Conservation (phyloP, 2,329 filamentous ascomycete genomes). For the Arthroderma sp. region DNA sequence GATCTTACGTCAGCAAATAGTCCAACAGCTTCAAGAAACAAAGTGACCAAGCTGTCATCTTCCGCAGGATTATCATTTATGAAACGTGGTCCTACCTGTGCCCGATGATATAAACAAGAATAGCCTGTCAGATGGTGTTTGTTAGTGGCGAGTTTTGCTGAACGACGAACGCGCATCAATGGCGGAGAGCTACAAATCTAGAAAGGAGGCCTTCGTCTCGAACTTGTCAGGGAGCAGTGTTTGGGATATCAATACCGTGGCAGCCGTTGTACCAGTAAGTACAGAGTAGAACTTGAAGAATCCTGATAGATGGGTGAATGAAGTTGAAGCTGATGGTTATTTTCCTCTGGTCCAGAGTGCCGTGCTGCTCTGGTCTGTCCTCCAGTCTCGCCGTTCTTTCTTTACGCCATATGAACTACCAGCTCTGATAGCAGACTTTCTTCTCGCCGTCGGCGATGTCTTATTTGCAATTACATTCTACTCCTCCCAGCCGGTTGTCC, state of each 20-base stretch:
- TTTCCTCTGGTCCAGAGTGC: constrained; percentile 54
- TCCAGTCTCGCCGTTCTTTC: constrained; percentile 73
- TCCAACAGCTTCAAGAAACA: background rate
- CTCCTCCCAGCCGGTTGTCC: constrained; percentile 57
- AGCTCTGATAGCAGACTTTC: constrained; percentile 65
- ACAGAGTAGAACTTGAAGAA: too few species aligned
- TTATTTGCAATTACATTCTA: constrained; percentile 82
- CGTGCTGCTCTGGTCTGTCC: constrained; percentile 72
- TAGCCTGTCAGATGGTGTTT: background rate
- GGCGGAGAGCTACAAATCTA: constrained; percentile 62
- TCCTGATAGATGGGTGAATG: constrained; percentile 1
- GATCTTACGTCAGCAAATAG: background rate
- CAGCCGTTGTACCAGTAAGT: constrained; percentile 70
- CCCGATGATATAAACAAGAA: background rate
- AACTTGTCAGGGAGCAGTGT: constrained; percentile 74
- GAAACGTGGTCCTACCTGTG: background rate
- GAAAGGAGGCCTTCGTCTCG: constrained; percentile 93
- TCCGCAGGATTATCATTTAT: background rate
- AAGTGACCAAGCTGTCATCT: constrained; percentile 1
- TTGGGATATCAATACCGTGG: constrained; percentile 75
- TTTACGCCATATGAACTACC: constrained; percentile 63
- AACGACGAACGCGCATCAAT: constrained; percentile 5
- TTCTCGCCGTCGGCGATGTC: constrained; percentile 72
- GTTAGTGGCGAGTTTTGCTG: background rate
- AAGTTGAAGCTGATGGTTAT: constrained; percentile 10